Conservation (phyloP, 1,284 basidiomycete species). For the Afroboletus lepidellus region DNA sequence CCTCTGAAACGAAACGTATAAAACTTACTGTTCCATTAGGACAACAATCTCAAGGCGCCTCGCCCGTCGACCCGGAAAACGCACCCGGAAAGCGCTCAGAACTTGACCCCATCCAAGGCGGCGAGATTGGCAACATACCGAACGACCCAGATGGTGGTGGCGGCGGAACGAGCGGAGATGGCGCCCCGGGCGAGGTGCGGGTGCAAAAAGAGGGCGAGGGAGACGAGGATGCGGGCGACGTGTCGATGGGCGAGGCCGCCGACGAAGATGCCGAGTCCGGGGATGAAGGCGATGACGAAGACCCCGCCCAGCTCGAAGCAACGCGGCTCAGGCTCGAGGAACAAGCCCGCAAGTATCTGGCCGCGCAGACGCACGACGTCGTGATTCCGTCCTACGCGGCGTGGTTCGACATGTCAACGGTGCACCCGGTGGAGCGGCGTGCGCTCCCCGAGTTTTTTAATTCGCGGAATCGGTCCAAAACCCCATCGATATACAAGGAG, state of each 20-base stretch:
- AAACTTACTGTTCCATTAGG: slow-evolving; percentile 53
- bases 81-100: slow-evolving; percentile 74
- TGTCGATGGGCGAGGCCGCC: slow-evolving; percentile 72
- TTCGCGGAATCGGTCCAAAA: slow-evolving; percentile 92
- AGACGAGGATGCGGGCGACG: slow-evolving; percentile 62
- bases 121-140: slow-evolving; percentile 70
- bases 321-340: slow-evolving; percentile 77
- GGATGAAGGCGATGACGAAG: slow-evolving; percentile 71
- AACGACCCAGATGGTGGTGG: slow-evolving; percentile 45
- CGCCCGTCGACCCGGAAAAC: slow-evolving; percentile 70
- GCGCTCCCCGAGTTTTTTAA: slow-evolving; percentile 99
- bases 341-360: slow-evolving; percentile 91
- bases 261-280: slow-evolving; percentile 60
- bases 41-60: slow-evolving; percentile 59
- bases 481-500: slow-evolving; percentile 97
- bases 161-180: slow-evolving; percentile 42
- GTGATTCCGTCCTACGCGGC: slow-evolving; percentile 97
- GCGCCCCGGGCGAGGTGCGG: slow-evolving; percentile 40
- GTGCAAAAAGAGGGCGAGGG: slow-evolving; percentile 60
- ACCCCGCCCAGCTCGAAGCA: slow-evolving; percentile 77
- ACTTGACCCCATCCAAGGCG: slow-evolving; percentile 67
- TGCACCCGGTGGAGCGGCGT: slow-evolving; percentile 90
- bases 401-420: slow-evolving; percentile 96
- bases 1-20: slow-evolving; percentile 63
- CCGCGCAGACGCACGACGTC: slow-evolving; percentile 95